These are phyloP conservation scores for Aspergillus sclerotiicarbonarius DNA, from an alignment of 495 filamentous ascomycete species.

Conservation along the genomic window DNA sequence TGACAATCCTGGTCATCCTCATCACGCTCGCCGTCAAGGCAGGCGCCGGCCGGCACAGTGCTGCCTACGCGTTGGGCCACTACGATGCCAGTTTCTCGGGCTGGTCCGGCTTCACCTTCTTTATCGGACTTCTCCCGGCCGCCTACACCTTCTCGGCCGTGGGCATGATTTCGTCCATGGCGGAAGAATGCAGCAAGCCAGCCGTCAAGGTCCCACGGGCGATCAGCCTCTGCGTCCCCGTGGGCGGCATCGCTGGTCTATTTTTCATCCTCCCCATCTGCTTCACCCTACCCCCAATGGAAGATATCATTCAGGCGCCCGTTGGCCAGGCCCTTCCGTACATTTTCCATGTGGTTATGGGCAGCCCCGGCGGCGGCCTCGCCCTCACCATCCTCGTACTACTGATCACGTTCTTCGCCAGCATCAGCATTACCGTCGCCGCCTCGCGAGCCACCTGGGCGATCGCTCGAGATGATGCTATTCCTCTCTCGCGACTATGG, in stretches of 20 bases:
- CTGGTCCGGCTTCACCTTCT: conserved; percentile 49
- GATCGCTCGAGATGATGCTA: conserved; percentile 55
- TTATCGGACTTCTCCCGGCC: conserved; percentile 51
- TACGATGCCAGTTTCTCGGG: conserved; percentile 50
- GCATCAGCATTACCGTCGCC: conserved; percentile 60
- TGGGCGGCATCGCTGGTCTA: conserved; percentile 21
- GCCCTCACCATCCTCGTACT: conserved; percentile 52
- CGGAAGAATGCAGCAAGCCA: conserved; percentile 46
- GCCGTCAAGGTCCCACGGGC: conserved; percentile 46
- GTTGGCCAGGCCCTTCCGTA: conserved; percentile 46
- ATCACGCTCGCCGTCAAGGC: conserved; percentile 43
- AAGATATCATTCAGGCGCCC: conserved; percentile 40
- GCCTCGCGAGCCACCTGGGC: conserved; percentile 60
- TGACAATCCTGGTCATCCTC: conserved; percentile 41
- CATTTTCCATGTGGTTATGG: conserved; percentile 48
- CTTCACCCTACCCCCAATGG: conserved; percentile 43
- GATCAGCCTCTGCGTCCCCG: conserved; percentile 38
- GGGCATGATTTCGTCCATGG: conserved; percentile 53
- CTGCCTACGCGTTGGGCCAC: conserved; percentile 41
- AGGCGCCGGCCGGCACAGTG: conserved; percentile 40
- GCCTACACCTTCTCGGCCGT: conserved; percentile 52
- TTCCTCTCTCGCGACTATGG: conserved; percentile 36
- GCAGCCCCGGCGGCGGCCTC: conserved; percentile 45
- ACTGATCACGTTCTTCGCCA: conserved; percentile 62
- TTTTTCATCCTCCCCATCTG: conserved; percentile 40